Base-by-base conservation (phyloP, 768 basidiomycete species). In the Termitomyces sp. region DNA sequence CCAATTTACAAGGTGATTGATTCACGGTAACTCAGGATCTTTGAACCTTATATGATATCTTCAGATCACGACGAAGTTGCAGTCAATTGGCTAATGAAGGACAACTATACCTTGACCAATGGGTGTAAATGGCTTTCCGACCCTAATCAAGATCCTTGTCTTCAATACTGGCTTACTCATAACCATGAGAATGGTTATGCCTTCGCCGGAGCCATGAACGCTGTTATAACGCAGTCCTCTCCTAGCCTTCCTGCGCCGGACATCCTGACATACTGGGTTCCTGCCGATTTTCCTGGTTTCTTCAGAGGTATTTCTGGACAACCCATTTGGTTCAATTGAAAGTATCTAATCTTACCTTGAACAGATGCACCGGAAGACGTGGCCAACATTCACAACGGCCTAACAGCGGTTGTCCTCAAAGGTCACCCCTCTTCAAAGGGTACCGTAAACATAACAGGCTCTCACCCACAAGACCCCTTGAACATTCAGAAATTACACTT, bases 1-100 rank as follows among this genome's bases (percentile, higher is more conserved):
- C 44, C 12, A 76, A 77, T 57, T 66, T 77, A 11, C 74, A 76
- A 65, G 76, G 76, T 64, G 57, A 64, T 42, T 24, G 6, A 45
- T 8, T 15, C 18, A 45, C 32, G 4, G 51, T 38, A 12, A 7
- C 28, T 11, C 40, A n/a, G 36, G 16, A 2, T 42, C 35, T 33
- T 7, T 35, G 57, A 35, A 35, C 22, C n/a, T 54, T 7, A 24
- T 28, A 28, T 28, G 28, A 7, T n/a, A 15, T 4, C 15, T 32
- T 35, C 51, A 72, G 72, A 74, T 57, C 72, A 74, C 54, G 74
- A 75, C 61, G 74, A 73, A 60, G 65, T 73, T 44, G 24, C 70
- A 11, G 66, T 70, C 28, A 70, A 71, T 8, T 75, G 71, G 71
- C 59, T 57, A 18, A 52, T 75, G 63, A 71, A 71, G n/a, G 59